Base-by-base conservation (phyloP, 2,329 filamentous ascomycete genomes). In the Verticillium dahliae region DNA sequence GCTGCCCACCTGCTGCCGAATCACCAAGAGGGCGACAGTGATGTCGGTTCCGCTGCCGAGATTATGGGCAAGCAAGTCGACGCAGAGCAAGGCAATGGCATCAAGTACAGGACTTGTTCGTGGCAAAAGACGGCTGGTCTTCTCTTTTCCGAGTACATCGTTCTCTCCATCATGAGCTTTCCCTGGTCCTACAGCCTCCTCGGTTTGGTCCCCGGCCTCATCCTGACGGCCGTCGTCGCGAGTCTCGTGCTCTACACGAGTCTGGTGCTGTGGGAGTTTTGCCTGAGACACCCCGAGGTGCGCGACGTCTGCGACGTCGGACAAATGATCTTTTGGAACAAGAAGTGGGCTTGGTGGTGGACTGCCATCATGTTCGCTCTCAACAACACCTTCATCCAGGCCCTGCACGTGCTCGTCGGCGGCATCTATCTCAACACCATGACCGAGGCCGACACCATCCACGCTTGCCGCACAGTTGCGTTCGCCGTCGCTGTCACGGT, bases 91-190 rank as follows among this genome's bases (percentile, higher is more conserved):
- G 87, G 86, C 60, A 88, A 90, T 74, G 86, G 87, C 14, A 97
- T 97, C 75, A 88, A 96, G 77, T 97, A 97, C 73, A 84, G 93
- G 63, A 96, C 92, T 45, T 97, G 93, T 77, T 93, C 89, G 67
- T 97, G 93, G 93, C 89, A 91, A 71, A 97, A 97, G 89, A 97
- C 93, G 60, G 92, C 93, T 0, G 92, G 89, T 1, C 75, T 97
- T 67, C 85, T 97, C 59, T 97, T 97, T 76, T 95, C 91, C 58
- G 93, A 97, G 79, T 97, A 97, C 74, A 97, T 97, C 63, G 56
- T 58, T 4, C 56, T 58, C 35, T 41, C 85, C 62, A 97, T 97
- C 72, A 97, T 97, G 92, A 96, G 91, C 58, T 97, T 97, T 68
- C 93, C 93, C 0, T 96, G 90, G 83, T 96, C 92, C 0, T 97